phyloP scores from a whole-genome alignment of 805 yeast species.

The Suhomyces prunicola region DNA sequence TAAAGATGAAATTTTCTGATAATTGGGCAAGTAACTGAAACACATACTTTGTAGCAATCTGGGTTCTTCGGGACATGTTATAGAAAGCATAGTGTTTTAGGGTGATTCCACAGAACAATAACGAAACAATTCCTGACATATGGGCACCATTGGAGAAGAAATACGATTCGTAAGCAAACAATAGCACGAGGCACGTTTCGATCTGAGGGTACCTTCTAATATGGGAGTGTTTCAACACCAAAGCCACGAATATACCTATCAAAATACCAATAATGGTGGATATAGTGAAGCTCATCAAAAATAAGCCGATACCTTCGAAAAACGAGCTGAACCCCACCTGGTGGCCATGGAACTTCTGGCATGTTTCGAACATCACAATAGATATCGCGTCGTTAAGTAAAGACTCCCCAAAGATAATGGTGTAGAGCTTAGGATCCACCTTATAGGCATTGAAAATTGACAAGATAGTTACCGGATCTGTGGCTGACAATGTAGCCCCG shows the following conservation, averaged over 20 bases:
- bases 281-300: conserved; percentile 88
- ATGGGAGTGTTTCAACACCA: conserved; percentile 87
- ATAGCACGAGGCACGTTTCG: conserved; percentile 86
- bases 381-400: conserved; percentile 95
- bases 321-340: conserved; percentile 66
- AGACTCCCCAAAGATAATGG: conserved; percentile 96
- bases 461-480: conserved; percentile 96
- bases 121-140: conserved; percentile 97
- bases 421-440: conserved; percentile 96
- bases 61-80: conserved; percentile 96
- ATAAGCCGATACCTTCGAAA: conserved; percentile 91
- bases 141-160: conserved; percentile 98
- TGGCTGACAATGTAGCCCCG: conserved; percentile 96
- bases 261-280: conserved; percentile 86
- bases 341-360: conserved; percentile 92
- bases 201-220: conserved; percentile 94
- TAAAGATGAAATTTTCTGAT: conserved; percentile 94
- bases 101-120: conserved; percentile 94
- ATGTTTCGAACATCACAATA: conserved; percentile 98
- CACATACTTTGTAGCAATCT: conserved; percentile 91
- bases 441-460: conserved; percentile 96
- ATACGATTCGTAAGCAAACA: conserved; percentile 93
- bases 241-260: conserved; percentile 84
- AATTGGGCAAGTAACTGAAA: conserved; percentile 93
- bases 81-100: conserved; percentile 94